Base-by-base conservation (phyloP, 371 early-diverging fungal genomes). In the Spiromyces aspiralis region DNA sequence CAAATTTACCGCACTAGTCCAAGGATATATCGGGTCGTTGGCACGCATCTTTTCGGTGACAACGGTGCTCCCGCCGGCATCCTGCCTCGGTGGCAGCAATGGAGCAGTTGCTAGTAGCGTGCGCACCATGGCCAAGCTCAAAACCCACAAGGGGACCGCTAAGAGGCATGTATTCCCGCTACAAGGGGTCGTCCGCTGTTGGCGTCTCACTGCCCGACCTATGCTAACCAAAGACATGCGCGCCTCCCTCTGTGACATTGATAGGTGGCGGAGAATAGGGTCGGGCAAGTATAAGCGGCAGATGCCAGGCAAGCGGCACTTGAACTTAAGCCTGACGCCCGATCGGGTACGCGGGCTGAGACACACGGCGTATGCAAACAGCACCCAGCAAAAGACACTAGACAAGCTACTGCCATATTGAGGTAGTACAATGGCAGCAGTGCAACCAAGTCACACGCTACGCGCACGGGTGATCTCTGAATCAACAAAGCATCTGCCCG, bases 111-210 rank as follows among this genome's bases (percentile, higher is more conserved):
- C n/a, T n/a, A n/a, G n/a, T n/a, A n/a, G n/a, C n/a, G n/a, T n/a
- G n/a, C n/a, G n/a, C n/a, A n/a, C n/a, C n/a, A 51, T 43, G 43
- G 44, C 51, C 12, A 53, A 53, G 44, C n/a, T 53, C 13, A 53
- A 53, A 48, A 53, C 53, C 12, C 53, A 53, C 28, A 46, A 48
- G 6, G 53, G 53, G 13, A 44, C 53, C 27, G 46, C 48, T 27
- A 53, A 53, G 21, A 19, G 53, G 48, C 23, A 48, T 21, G 20
- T 48, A 12, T 35, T 16, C 16, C 6, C 6, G 6, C 6, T 10
- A 35, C 35, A 16, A 10, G 35, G 10, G 10, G 35, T 6, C 16
- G 35, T 10, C 16, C 6, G 6, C 6, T 35, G 16, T 16, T 35
- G 35, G 6, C 6, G 16, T 35, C 35, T 10, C 6, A 10, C 6